Evolutionary conservation across 257 asterid species (phyloP).

Genomic region (Sherardia arvensis): DNA sequence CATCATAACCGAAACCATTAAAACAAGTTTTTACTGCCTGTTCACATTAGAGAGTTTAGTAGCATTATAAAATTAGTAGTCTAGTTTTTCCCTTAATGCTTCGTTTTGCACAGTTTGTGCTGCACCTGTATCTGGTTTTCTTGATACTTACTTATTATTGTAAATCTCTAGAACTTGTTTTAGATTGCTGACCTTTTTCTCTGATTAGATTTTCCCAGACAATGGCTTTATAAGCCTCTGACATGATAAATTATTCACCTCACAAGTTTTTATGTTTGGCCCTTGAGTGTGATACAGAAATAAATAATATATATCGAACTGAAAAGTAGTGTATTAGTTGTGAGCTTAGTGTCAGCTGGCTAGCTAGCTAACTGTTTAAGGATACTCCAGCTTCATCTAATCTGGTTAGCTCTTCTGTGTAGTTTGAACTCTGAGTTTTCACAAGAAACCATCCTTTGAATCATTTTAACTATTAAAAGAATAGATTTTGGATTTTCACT

Average conservation of each 20-base stretch:
- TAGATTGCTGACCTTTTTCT: too few species aligned
- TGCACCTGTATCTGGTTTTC: background rate
- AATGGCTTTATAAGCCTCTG: background rate
- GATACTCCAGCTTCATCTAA: background rate
- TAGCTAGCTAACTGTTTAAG: conserved; percentile 1
- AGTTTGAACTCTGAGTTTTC: background rate
- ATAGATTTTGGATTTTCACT: background rate
- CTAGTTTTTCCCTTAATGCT: background rate
- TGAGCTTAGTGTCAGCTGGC: background rate
- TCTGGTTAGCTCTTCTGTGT: background rate
- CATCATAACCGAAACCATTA: background rate
- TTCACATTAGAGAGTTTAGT: background rate
- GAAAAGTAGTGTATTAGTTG: background rate
- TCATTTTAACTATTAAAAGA: background rate
- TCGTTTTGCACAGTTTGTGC: background rate
- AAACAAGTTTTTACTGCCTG: background rate
- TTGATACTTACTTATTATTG: background rate
- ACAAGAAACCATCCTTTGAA: background rate
- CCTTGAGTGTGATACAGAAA: too few species aligned
- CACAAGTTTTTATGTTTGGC: too few species aligned
- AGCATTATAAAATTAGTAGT: background rate
- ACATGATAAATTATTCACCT: background rate
- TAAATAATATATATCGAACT: too few species aligned
- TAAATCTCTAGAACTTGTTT: background rate
- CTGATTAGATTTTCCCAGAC: background rate